Base-by-base conservation (phyloP, 768 basidiomycete species). In the Hemileccinum impolitum region DNA sequence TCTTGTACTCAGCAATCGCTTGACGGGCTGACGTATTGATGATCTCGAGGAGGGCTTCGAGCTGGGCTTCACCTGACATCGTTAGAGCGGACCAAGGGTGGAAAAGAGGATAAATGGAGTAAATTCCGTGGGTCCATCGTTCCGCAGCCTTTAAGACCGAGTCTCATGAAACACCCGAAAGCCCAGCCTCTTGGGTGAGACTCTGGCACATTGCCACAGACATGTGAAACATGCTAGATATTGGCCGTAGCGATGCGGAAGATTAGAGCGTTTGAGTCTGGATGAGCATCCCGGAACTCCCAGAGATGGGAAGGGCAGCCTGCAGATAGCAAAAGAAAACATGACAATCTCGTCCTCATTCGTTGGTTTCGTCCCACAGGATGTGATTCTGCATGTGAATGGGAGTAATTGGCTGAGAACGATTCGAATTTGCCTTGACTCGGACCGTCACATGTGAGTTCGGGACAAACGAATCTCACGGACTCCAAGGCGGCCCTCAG, bases 21-120 rank as follows among this genome's bases (percentile, higher is more conserved):
- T 62, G 55, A 10, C 54, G 61, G 18, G 67, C 58, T 11, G 70
- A 57, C 1, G 51, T 48, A 31, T 59, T 63, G 53, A 70, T 66
- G 17, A 70, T 65, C 8, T 54, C 57, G 36, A 70, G 60, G 39
- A 70, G 60, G 1, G 60, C 59, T 44, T 58, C 53, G 28, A 70
- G 58, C 17, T 70, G 62, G n/a, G 54, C 53, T 52, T 62, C 63
- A 10, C 40, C 54, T 17, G 60, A 61, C 59, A 61, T 61, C 3
- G 35, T 41, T 37, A 17, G 14, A 36, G n/a, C 3, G 15, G 15
- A 31, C 31, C 17, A 19, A 28, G 7, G 2, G 26, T 30, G 32
- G 43, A 36, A 11, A 35, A 36, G 35, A 15, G 40, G 9, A 17
- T 25, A 11, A 23, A 21, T 8, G 28, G 26, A 9, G 26, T 4